Evolutionary conservation across 192 early-diverging fungal genomes (phyloP).

Genomic region (Diversispora eburnea): DNA sequence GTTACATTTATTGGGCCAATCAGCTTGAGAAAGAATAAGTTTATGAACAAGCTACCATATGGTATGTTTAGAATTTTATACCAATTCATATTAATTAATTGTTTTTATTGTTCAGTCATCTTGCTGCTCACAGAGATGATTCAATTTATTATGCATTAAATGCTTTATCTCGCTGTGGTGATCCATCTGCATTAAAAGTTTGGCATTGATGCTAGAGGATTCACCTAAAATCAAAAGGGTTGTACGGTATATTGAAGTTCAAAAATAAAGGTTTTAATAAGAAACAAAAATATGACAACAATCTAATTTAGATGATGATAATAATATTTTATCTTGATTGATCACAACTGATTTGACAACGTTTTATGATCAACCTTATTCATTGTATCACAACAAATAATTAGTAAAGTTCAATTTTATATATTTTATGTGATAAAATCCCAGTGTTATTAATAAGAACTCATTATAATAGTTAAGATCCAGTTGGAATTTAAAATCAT

Average conservation of each 20-base stretch:
- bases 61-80: slow-evolving; percentile 23
- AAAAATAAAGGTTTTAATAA: slow-evolving; percentile 3
- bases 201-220: slow-evolving; percentile 24
- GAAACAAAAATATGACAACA: background rate
- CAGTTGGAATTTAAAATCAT: too few species aligned
- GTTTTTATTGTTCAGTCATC: slow-evolving; percentile 3
- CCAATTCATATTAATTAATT: background rate
- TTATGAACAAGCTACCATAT: slow-evolving; percentile 31
- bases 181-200: slow-evolving; percentile 12
- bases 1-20: slow-evolving; percentile 32
- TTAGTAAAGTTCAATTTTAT: background rate
- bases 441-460: too few species aligned
- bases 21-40: slow-evolving; percentile 29
- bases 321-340: too few species aligned
- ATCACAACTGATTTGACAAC: too few species aligned
- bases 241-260: slow-evolving; percentile 3
- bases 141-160: slow-evolving; percentile 19
- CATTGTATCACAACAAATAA: too few species aligned
- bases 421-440: too few species aligned
- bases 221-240: slow-evolving; percentile 1
- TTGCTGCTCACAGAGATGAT: slow-evolving; percentile 10
- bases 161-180: slow-evolving; percentile 15
- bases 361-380: too few species aligned
- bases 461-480: too few species aligned
- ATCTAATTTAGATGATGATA: too few species aligned